These are phyloP conservation scores for Kluyveromyces nonfermentans DNA, from an alignment of 805 yeast species.

Conservation along the genomic window DNA sequence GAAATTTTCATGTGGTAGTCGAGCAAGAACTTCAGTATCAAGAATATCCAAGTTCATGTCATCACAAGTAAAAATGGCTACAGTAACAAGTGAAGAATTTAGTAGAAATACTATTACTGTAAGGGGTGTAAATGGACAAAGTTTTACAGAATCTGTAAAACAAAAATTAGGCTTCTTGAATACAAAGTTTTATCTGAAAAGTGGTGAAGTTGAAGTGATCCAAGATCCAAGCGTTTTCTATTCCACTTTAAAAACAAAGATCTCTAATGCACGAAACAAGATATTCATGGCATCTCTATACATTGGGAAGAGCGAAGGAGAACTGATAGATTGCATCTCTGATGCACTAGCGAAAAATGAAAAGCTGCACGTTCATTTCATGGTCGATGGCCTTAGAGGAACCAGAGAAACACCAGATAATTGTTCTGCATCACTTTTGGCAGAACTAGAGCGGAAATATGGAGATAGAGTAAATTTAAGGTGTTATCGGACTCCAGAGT, in stretches of 20 bases:
- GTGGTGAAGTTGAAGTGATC: constrained; percentile 52
- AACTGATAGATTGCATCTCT: constrained; percentile 54
- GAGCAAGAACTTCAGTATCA: not conserved
- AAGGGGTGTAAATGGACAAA: not conserved
- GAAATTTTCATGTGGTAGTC: not conserved
- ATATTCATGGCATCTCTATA: constrained; percentile 80
- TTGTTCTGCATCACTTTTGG: constrained; percentile 69
- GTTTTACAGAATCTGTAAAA: constrained; percentile 10
- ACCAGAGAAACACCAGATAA: constrained; percentile 82
- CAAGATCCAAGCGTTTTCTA: constrained; percentile 69
- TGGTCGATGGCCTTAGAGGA: constrained; percentile 84
- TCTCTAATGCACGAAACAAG: constrained; percentile 49
- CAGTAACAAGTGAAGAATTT: not conserved
- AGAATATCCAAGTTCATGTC: not conserved
- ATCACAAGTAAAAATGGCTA: not conserved
- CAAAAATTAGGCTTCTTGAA: constrained; percentile 9
- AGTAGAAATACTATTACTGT: not conserved
- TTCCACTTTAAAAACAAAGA: constrained; percentile 49
- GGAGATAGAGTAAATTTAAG: constrained; percentile 69
- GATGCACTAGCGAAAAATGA: constrained; percentile 52
- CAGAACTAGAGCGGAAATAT: constrained; percentile 52
- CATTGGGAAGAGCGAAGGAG: constrained; percentile 74
- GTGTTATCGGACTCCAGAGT: constrained; percentile 83
- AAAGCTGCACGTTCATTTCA: constrained; percentile 55
- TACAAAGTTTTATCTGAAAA: constrained; percentile 45